phyloP scores from a whole-genome alignment of 306 rosid species.

The Trifolium repens region DNA sequence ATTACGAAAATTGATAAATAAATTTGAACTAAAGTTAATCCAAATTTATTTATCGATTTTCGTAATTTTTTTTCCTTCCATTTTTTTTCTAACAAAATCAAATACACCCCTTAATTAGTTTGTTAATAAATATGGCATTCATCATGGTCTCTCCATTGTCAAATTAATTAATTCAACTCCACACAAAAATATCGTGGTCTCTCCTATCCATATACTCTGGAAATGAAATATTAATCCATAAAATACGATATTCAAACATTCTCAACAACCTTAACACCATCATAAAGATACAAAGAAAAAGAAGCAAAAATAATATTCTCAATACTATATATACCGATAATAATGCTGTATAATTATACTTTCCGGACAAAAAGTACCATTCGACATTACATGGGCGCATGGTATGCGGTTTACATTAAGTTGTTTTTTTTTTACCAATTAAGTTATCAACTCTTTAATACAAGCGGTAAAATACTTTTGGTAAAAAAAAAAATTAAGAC shows the following conservation, averaged over 20 bases:
- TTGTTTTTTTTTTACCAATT: too few relatives aligned
- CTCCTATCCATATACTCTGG: not conserved
- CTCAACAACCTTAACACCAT: not conserved
- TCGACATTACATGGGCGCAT: constrained; percentile 56
- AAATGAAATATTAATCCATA: not conserved
- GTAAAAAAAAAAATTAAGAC: too few relatives aligned
- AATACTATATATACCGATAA: not conserved
- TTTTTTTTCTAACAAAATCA: too few relatives aligned
- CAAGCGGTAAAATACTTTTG: too few relatives aligned
- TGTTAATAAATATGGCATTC: too few relatives aligned
- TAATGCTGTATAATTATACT: not conserved
- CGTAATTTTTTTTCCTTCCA: too few relatives aligned
- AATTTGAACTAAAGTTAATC: too few relatives aligned
- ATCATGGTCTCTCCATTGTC: not conserved
- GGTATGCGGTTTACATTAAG: constrained; percentile 35
- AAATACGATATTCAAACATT: not conserved
- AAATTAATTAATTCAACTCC: not conserved
- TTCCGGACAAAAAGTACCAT: not conserved
- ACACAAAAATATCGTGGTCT: not conserved
- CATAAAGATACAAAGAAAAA: not conserved
- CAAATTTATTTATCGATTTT: too few relatives aligned
- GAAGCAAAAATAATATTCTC: not conserved
- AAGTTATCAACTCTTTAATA: too few relatives aligned
- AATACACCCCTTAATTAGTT: too few relatives aligned
- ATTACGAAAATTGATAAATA: too few relatives aligned